A percentile compares a stretch with the other conserved stretches of the same genome.
Evolutionary conservation across 257 asterid genomes (phyloP).

Genomic region (Apocynum venetum): DNA sequence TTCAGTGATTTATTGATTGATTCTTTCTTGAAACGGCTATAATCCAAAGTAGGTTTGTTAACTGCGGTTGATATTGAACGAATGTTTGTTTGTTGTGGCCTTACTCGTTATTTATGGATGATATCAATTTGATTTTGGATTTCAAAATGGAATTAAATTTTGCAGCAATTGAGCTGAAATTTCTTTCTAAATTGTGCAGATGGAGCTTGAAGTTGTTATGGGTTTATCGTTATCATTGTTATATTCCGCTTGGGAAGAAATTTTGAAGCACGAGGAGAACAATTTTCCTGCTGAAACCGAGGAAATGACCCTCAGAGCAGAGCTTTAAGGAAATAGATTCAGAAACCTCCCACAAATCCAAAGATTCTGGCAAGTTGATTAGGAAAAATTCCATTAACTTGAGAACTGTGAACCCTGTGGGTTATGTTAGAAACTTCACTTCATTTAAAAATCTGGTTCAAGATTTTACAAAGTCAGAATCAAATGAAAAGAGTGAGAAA

Average conservation of each 20-base stretch:
- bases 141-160: neutral
- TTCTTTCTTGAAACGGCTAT: neutral
- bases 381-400: conserved; percentile 58
- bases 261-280: conserved; percentile 18
- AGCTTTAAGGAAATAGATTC: conserved; percentile 35
- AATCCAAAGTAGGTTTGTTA: neutral
- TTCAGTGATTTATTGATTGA: neutral
- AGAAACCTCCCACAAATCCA: conserved; percentile 23
- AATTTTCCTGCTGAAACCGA: conserved; percentile 15
- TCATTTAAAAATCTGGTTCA: conserved; percentile 67
- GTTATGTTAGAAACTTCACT: conserved; percentile 47
- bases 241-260: conserved; percentile 41
- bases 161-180: neutral
- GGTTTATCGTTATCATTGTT: conserved; percentile 37
- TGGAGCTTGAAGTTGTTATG: conserved; percentile 17
- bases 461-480: conserved; percentile 27
- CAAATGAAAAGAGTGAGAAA: conserved; percentile 12
- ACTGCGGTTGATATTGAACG: neutral
- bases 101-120: no score
- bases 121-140: neutral
- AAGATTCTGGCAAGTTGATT: conserved; percentile 28
- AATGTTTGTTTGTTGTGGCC: neutral
- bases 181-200: conserved; percentile 21
- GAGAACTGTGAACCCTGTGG: conserved; percentile 54
- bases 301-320: conserved; percentile 32